Evolutionary conservation across 192 early-diverging fungal species (phyloP).

Genomic region (Coemansia asiatica): DNA sequence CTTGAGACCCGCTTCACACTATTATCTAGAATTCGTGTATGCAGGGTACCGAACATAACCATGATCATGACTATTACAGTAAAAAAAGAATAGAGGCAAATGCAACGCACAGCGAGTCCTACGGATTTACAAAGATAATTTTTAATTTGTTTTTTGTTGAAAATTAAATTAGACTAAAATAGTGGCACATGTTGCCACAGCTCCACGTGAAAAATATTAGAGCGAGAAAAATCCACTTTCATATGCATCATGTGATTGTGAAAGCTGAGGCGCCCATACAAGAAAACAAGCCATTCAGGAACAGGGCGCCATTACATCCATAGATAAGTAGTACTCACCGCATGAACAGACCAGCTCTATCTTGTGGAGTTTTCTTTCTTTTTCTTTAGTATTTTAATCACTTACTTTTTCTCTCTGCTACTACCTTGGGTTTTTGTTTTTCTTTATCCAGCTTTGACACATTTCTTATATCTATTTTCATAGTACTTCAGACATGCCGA

Average conservation of each 20-base stretch:
- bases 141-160: too few relatives aligned
- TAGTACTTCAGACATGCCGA: constrained; percentile 22
- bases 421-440: constrained; percentile 7
- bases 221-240: background rate
- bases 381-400: constrained; percentile 3
- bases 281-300: background rate
- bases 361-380: background rate
- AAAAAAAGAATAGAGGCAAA: too few relatives aligned
- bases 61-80: too few relatives aligned
- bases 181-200: constrained; percentile 6
- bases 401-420: background rate
- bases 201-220: background rate
- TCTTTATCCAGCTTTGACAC: background rate
- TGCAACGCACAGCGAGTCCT: too few relatives aligned
- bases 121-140: too few relatives aligned
- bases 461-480: background rate
- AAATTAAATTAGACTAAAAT: too few relatives aligned
- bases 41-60: too few relatives aligned
- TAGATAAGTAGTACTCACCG: background rate
- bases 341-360: background rate
- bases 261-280: background rate
- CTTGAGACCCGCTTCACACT: background rate
- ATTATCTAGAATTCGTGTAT: too few relatives aligned
- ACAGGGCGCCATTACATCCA: background rate
- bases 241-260: constrained; percentile 6